A percentile compares a stretch with the other conserved stretches of the same genome.
Evolutionary conservation across 2,329 filamentous ascomycete genomes (phyloP).

Genomic region (Arthroderma sp.): DNA sequence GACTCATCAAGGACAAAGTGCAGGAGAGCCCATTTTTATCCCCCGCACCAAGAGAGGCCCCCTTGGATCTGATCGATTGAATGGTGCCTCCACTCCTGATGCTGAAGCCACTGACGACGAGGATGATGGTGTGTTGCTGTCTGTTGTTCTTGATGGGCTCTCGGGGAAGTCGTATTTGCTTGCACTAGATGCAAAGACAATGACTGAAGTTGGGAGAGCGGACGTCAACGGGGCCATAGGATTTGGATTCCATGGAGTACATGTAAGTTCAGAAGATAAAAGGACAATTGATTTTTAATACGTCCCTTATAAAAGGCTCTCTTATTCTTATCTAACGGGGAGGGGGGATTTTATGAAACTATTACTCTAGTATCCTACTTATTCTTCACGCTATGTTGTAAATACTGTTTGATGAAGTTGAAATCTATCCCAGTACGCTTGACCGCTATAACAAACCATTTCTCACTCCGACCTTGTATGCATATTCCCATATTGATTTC

Average conservation of each 20-base stretch:
- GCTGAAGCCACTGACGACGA: conserved; percentile 28
- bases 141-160: conserved; percentile 42
- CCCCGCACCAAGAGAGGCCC: conserved; percentile 14
- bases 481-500: not conserved
- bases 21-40: conserved; percentile 45
- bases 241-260: conserved; percentile 44
- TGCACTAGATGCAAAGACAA: conserved; percentile 38
- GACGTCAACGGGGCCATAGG: conserved; percentile 38
- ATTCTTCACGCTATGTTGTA: too few species aligned
- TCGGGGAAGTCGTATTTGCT: conserved; percentile 42
- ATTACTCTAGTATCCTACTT: too few species aligned
- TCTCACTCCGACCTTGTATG: not conserved
- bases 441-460: too few species aligned
- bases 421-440: not conserved
- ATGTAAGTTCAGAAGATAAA: conserved; percentile 20
- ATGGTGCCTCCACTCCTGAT: not conserved
- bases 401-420: too few species aligned
- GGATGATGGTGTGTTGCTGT: conserved; percentile 43
- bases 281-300: conserved; percentile 8
- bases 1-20: conserved; percentile 39
- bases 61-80: not conserved
- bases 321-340: too few species aligned
- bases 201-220: conserved; percentile 42
- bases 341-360: too few species aligned
- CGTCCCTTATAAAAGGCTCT: too few species aligned